A percentile compares a stretch with the other conserved stretches of the same genome.
phyloP scores from a whole-genome alignment of 208 protist species.

The Wallacemonas rigidus region DNA sequence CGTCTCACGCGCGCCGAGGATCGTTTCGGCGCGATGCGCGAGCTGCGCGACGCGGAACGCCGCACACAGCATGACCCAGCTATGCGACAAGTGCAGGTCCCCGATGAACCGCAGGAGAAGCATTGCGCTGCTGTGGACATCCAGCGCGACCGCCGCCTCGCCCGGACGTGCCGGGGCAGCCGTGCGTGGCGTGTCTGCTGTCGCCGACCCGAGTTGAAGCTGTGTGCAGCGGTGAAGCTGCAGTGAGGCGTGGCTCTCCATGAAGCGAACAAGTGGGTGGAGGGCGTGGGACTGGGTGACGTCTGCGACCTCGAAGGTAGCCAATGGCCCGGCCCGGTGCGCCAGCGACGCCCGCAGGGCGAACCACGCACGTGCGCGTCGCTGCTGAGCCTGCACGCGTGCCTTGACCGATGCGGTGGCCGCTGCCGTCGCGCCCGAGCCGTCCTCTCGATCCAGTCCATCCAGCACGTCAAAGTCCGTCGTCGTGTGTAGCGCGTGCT shows the following conservation, averaged over 20 bases:
- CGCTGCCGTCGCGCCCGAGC: neutral
- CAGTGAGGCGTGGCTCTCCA: slow-evolving; percentile 66
- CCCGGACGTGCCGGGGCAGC: neutral
- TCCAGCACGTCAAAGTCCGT: neutral
- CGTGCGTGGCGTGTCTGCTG: neutral
- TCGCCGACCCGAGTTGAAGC: slow-evolving; percentile 3
- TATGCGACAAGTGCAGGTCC: slow-evolving; percentile 52
- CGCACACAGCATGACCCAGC: slow-evolving; percentile 68
- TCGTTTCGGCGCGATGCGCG: slow-evolving; percentile 45
- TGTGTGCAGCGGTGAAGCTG: slow-evolving; percentile 43
- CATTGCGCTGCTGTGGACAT: slow-evolving; percentile 44
- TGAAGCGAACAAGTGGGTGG: slow-evolving; percentile 62
- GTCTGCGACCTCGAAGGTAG: neutral
- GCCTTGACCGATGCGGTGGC: neutral
- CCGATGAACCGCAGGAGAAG: slow-evolving; percentile 73
- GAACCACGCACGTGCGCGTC: neutral
- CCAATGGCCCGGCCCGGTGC: neutral
- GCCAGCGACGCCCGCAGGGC: neutral
- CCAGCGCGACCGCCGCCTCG: slow-evolving; percentile 7
- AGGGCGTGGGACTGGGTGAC: slow-evolving; percentile 19
- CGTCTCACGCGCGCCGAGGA: slow-evolving; percentile 36
- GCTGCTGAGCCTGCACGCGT: slow-evolving; percentile 1
- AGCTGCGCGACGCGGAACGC: slow-evolving; percentile 69
- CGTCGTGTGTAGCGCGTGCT: slow-evolving; percentile 4
- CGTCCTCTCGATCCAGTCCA: neutral